These are phyloP conservation scores for Solanum chaucha DNA, from an alignment of 257 asterid genomes.

Conservation along the genomic window DNA sequence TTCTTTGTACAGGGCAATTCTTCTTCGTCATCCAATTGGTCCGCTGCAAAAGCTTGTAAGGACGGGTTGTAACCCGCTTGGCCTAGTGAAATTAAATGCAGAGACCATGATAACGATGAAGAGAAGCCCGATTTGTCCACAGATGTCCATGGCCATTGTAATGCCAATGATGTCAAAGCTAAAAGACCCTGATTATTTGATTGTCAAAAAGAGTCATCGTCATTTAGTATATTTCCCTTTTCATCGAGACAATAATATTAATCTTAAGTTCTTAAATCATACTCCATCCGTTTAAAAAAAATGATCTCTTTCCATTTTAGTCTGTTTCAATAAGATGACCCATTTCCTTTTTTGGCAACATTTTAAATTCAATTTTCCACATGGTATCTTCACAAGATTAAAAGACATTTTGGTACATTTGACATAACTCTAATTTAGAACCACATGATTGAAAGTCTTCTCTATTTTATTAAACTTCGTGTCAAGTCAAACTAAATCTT, in stretches of 20 bases:
- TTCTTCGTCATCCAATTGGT: conserved; percentile 43
- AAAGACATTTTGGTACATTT: fast-evolving
- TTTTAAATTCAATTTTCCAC: too few relatives aligned
- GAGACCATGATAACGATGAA: conserved; percentile 45
- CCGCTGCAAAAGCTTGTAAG: conserved; percentile 86
- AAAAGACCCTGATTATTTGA: conserved; percentile 47
- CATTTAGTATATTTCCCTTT: background rate
- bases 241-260: background rate
- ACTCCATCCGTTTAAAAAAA: background rate
- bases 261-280: background rate
- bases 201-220: background rate
- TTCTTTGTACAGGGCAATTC: conserved; percentile 26
- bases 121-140: conserved; percentile 19
- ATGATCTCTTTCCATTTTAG: too few relatives aligned
- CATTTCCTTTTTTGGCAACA: too few relatives aligned
- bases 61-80: conserved; percentile 88
- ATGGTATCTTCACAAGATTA: too few relatives aligned
- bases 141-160: conserved; percentile 47
- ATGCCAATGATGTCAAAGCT: conserved; percentile 59
- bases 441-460: background rate
- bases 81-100: conserved; percentile 71
- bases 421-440: too few relatives aligned
- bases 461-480: fast-evolving
- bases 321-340: too few relatives aligned
- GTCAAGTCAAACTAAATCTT: too few relatives aligned